Conservation (phyloP, 2,329 filamentous ascomycete genomes). For the Alternaria tenuissima region DNA sequence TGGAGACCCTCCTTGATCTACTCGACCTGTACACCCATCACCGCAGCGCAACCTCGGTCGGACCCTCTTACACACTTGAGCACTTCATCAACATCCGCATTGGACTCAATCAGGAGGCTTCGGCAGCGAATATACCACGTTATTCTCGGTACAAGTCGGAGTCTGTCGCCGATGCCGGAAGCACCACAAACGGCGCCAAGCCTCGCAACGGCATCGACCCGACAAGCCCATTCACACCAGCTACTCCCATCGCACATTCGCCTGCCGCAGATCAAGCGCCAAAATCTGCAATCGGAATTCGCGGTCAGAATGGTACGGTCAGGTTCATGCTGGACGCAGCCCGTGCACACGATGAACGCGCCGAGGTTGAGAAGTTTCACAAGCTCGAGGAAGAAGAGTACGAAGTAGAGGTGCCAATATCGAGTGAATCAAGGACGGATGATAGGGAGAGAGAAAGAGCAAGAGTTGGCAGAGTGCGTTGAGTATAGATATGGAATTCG, state of each 20-base stretch:
- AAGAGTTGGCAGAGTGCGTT: constrained; percentile 40
- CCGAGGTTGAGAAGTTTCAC: constrained; percentile 72
- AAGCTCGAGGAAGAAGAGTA: constrained; percentile 79
- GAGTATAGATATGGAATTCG: constrained; percentile 30
- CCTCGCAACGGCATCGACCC: constrained; percentile 47
- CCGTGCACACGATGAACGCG: constrained; percentile 75
- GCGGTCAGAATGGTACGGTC: constrained; percentile 74
- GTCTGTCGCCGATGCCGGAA: constrained; percentile 28
- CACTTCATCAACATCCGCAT: constrained; percentile 88
- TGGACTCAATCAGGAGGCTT: constrained; percentile 81
- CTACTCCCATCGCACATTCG: constrained; percentile 57
- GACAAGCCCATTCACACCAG: constrained; percentile 48
- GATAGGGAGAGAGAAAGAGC: constrained; percentile 30
- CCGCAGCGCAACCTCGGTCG: constrained; percentile 75
- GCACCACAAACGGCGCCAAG: constrained; percentile 34
- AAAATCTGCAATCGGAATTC: constrained; percentile 45
- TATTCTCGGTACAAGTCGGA: constrained; percentile 60
- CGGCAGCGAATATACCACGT: constrained; percentile 67
- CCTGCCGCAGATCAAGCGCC: constrained; percentile 45
- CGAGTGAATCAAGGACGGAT: constrained; percentile 31
- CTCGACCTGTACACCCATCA: constrained; percentile 93
- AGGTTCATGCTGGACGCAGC: constrained; percentile 88
- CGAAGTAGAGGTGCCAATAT: constrained; percentile 70
- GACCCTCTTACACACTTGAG: constrained; percentile 74
- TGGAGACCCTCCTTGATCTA: constrained; percentile 84